Conservation (phyloP, 176 grass and related monocot genomes). For the Chloris gayana region DNA sequence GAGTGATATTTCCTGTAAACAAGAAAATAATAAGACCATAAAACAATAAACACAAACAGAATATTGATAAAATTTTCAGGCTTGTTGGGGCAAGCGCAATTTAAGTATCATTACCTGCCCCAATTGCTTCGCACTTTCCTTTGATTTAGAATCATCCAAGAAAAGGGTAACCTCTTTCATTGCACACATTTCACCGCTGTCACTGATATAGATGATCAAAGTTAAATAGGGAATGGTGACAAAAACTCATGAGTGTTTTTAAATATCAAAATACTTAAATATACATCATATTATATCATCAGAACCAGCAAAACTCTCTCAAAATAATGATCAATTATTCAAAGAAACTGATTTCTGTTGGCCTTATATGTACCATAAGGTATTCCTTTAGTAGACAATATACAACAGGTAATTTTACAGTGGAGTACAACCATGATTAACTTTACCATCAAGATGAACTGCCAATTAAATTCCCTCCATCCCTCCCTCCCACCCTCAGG, state of each 20-base stretch:
- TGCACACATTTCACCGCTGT: conserved; percentile 99
- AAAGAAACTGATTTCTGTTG: background rate
- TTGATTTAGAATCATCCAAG: conserved; percentile 94
- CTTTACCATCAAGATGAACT: conserved; percentile 21
- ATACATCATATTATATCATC: background rate
- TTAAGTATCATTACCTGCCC: conserved; percentile 64
- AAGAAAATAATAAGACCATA: conserved; percentile 21
- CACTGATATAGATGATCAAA: conserved; percentile 55
- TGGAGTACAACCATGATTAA: background rate
- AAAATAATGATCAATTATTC: background rate
- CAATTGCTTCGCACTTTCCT: conserved; percentile 94
- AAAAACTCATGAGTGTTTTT: conserved; percentile 23
- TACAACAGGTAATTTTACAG: background rate
- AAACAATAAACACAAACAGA: conserved; percentile 11
- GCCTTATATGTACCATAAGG: background rate
- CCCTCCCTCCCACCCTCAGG: background rate
- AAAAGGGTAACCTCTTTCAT: conserved; percentile 99
- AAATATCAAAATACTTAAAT: conserved; percentile 26
- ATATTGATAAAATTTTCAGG: conserved; percentile 11
- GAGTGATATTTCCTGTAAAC: conserved; percentile 90
- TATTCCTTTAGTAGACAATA: background rate
- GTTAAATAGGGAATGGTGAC: conserved; percentile 34
- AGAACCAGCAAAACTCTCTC: conserved; percentile 6
- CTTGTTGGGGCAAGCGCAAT: background rate
- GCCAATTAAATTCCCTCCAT: background rate